Base-by-base conservation (phyloP, 345 rosid species). In the Schrenkiella parvula region DNA sequence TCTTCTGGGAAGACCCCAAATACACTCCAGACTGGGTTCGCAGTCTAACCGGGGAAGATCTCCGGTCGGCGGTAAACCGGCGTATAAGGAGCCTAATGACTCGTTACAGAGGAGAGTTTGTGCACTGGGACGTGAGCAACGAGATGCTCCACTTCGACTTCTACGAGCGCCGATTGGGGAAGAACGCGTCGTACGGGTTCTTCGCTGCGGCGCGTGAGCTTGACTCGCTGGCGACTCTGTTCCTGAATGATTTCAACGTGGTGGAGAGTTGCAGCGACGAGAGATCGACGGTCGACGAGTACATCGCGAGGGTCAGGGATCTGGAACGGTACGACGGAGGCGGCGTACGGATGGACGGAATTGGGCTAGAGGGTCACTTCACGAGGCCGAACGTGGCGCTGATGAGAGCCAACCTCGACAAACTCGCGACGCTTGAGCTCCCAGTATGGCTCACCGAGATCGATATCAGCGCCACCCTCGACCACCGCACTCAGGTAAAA, bases 381-480 rank as follows among this genome's bases (percentile, higher is more conserved):
- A 77, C 83, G 0, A 70, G 11, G 12, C 96, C 95, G 12, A 89
- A 93, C 54, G 83, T 63, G 39, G 88, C 97, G 6, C 69, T 93
- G 2, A 84, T 89, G 78, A 84, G 96, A 68, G 98, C 83, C 0
- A 81, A 80, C 21, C 68, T 93, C 0, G 96, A 93, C 77, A 93
- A 93, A 48, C 54, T 93, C 69, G 95, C 89, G 14, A 72, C 87
- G 0, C 83, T 93, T 2, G 61, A 74, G 11, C 89, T 86, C n/a
- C 95, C 98, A 1, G 83, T 91, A 19, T 88, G 96, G 96, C 92
- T 91, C 21, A 91, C 98, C 2, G 98, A 93, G 73, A 82, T 89
- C 37, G 97, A 93, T 68, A 83, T 91, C 50, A 83, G 86, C 72
- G 51, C 25, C 4, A 66, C 46, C 7, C 80, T 84, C 2, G 86